A percentile compares a stretch with the other conserved stretches of the same genome.
Conservation (phyloP, 108 stramenopile genomes). For the Nitzschia sp. region DNA sequence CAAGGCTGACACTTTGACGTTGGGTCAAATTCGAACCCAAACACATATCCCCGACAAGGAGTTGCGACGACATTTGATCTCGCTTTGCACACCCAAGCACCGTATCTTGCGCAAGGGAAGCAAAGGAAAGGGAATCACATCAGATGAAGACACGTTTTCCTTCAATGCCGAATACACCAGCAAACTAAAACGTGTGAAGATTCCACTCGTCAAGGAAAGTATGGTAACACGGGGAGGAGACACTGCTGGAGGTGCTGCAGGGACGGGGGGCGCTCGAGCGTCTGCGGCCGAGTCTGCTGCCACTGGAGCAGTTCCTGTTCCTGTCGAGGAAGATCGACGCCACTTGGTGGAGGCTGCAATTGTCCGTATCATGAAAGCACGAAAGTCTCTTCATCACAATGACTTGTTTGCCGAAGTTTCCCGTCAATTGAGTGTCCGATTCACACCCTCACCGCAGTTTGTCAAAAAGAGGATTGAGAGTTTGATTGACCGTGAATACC, state of each 20-base stretch:
- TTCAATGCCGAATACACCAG: conserved; percentile 89
- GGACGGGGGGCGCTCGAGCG: conserved; percentile 19
- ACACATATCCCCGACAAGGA: conserved; percentile 91
- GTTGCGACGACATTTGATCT: conserved; percentile 91
- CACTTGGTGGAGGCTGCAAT: conserved; percentile 94
- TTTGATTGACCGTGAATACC: conserved; percentile 95
- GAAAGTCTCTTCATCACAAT: conserved; percentile 90
- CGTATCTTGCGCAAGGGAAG: conserved; percentile 89
- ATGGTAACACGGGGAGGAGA: conserved; percentile 32
- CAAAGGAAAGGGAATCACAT: conserved; percentile 88
- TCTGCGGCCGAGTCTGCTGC: conserved; percentile 38
- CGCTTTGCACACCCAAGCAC: conserved; percentile 93
- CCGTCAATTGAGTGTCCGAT: conserved; percentile 75
- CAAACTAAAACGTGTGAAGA: conserved; percentile 86
- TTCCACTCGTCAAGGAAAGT: conserved; percentile 89
- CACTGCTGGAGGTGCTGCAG: conserved; percentile 29
- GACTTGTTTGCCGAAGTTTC: conserved; percentile 94
- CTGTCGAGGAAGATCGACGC: conserved; percentile 88
- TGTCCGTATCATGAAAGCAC: conserved; percentile 97
- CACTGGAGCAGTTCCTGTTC: conserved; percentile 65
- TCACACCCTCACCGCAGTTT: conserved; percentile 85
- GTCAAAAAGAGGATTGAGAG: conserved; percentile 96
- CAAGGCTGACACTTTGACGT: conserved; percentile 67
- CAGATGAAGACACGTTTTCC: conserved; percentile 87
- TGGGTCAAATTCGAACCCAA: conserved; percentile 73